Base-by-base conservation (phyloP, 345 rosid genomes). In the Acer negundo region DNA sequence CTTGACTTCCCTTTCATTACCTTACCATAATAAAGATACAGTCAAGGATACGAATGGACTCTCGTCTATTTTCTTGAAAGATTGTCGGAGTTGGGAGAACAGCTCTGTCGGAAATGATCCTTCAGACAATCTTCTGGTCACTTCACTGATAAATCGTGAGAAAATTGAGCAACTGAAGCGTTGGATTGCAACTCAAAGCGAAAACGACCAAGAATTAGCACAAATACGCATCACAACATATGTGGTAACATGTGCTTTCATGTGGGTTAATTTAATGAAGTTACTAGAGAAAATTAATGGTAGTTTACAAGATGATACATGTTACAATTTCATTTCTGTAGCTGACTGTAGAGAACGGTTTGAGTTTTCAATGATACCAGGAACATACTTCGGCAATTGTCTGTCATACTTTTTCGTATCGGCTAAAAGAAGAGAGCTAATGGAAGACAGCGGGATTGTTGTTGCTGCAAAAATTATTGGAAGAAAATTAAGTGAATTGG, bases 331-430 rank as follows among this genome's bases (percentile, higher is more conserved):
- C 9, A 26, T 49, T 28, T 59, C 72, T 10, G 35, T 61, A 0
- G 80, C 82, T 7, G 83, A 84, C 42, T 84, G 80, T 65, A 80
- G 86, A 55, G 53, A 26, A 26, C 84, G 86, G 10, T 13, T 69
- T 5, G 80, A 78, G 58, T 75, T 46, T 12, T 78, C 78, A 1
- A 35, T 35, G 38, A 38, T 84, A 51, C 86, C 87, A 3, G 31
- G 38, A 4, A 82, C 83, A 0, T 89, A 89, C 72, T 87, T 85
- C 55, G 87, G 88, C 0, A 87, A 87, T 66, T 84, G 88, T 17
- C 26, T 86, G n/a, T 80, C 85, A 3, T 77, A 77, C 0, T 73
- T 75, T 15, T 46, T 84, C 1, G 72, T 82, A 26, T 38, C 77
- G 1, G 83, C 77, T 40, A 84, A 73, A 53, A 83, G 77, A 71